Evolutionary conservation across 2,329 filamentous ascomycete genomes (phyloP).

Genomic region (Penicillium polonicum): DNA sequence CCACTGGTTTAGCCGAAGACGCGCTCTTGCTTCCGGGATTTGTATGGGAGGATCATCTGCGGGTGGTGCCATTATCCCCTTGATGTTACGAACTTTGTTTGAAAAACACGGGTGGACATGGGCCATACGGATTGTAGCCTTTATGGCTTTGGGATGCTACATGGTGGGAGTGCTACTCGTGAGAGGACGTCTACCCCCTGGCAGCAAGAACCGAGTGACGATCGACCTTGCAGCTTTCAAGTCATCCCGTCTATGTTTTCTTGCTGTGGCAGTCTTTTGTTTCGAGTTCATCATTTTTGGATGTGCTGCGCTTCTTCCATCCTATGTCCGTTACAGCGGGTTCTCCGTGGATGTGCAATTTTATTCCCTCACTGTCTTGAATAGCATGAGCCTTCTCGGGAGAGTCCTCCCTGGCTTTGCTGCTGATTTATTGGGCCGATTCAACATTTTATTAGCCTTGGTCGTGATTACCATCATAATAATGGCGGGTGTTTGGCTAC

Average conservation of each 20-base stretch:
- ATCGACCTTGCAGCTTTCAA: conserved; percentile 46
- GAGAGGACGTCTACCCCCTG: conserved; percentile 35
- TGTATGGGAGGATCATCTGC: conserved; percentile 43
- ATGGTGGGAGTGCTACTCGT: conserved; percentile 33
- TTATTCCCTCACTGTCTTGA: conserved; percentile 48
- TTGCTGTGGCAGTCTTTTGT: conserved; percentile 45
- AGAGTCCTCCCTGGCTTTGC: conserved; percentile 46
- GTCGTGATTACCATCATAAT: conserved; percentile 40
- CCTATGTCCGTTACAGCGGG: conserved; percentile 43
- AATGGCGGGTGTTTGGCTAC: conserved; percentile 48
- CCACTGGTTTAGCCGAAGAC: conserved; percentile 42
- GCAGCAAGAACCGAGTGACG: conserved; percentile 27
- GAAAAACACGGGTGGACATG: conserved; percentile 36
- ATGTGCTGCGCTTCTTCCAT: conserved; percentile 49
- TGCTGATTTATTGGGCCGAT: conserved; percentile 47
- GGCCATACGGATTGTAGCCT: conserved; percentile 39
- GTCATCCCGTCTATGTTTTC: conserved; percentile 44
- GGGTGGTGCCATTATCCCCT: conserved; percentile 39
- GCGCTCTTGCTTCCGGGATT: conserved; percentile 41
- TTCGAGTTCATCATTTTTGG: conserved; percentile 53
- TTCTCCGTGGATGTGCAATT: conserved; percentile 43
- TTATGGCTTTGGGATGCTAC: conserved; percentile 38
- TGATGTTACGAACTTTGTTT: conserved; percentile 36
- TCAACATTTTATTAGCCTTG: conserved; percentile 46
- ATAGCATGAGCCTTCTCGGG: conserved; percentile 45